Base-by-base conservation (phyloP, 1,284 basidiomycete genomes). In the Tylopilus orsonianus region DNA sequence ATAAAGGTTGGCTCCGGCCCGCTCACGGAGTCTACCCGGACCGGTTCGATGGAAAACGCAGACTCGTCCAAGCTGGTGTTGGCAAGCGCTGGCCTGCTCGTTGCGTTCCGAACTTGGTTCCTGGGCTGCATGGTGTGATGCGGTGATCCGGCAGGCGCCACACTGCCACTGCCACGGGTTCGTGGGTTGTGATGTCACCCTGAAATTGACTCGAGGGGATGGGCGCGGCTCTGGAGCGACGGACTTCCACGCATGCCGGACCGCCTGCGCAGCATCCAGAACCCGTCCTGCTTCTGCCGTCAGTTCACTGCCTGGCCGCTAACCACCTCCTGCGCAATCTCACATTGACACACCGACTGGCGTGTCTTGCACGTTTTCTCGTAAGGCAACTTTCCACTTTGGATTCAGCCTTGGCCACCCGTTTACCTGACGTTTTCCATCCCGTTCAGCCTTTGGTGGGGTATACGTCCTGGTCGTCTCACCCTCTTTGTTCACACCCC, bases 351-450 rank as follows among this genome's bases (percentile, higher is more conserved):
- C 48, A 41, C 36, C 44, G 41, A 47, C 49, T 43, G 54, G 65
- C 62, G 65, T 64, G 61, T 62, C 60, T 43, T 47, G 64, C 65
- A 68, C 62, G 65, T 68, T 64, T 65, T 66, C 56, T 55, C 57
- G 55, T 53, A 63, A 64, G 53, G 48, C 50, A 61, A 54, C 55
- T 44, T 66, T 53, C 61, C 55, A 19, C 62, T 67, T 66, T 66
- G 43, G 62, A 59, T 54, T 50, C 52, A 46, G 34, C 52, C 12
- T 58, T 54, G 56, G 65, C 64, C 64, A 69, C 62, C 68, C 65
- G 67, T 69, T 69, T 65, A 65, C 64, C 64, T 69, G 66, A 65
- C 68, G 64, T 69, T 66, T 66, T 9, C 64, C 64, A 63, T 66
- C 66, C 66, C 57, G 60, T 51, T 59, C 53, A 52, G 42, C 29